These are phyloP conservation scores for Mangifera indica DNA, from an alignment of 345 rosid species.

Conservation along the genomic window DNA sequence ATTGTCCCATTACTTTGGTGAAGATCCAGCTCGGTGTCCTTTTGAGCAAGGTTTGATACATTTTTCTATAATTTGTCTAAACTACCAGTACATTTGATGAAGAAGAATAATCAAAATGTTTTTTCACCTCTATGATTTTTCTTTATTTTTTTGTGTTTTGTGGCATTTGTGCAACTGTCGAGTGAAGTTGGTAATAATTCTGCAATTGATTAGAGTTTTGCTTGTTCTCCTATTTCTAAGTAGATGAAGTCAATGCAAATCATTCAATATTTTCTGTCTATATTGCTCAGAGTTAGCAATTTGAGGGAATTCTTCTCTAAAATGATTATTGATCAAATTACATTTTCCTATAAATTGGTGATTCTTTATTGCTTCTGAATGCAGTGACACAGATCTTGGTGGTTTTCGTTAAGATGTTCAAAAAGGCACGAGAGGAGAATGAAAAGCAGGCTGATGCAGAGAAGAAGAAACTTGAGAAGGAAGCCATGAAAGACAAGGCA, in stretches of 20 bases:
- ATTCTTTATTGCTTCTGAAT: slow-evolving; percentile 19
- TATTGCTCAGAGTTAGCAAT: slow-evolving; percentile 2
- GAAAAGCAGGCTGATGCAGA: slow-evolving; percentile 81
- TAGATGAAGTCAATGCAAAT: background rate
- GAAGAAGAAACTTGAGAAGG: slow-evolving; percentile 89
- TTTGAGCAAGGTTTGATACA: slow-evolving; percentile 84
- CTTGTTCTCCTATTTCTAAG: background rate
- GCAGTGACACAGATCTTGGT: slow-evolving; percentile 86
- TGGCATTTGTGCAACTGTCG: background rate
- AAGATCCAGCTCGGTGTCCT: slow-evolving; percentile 97
- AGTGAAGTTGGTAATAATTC: background rate
- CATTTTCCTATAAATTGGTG: background rate
- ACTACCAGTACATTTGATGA: background rate
- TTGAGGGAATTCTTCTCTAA: background rate
- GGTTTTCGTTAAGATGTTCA: slow-evolving; percentile 82
- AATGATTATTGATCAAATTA: background rate
- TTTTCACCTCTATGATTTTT: background rate
- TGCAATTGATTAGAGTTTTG: background rate
- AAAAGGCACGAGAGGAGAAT: slow-evolving; percentile 78
- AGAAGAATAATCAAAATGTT: background rate
- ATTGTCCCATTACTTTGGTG: slow-evolving; percentile 89
- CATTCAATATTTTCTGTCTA: background rate
- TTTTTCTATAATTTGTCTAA: background rate
- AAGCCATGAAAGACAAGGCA: slow-evolving; percentile 68
- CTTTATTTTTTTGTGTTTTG: background rate